Conservation (phyloP, 371 early-diverging fungal genomes). For the Actinomucor elegans region DNA sequence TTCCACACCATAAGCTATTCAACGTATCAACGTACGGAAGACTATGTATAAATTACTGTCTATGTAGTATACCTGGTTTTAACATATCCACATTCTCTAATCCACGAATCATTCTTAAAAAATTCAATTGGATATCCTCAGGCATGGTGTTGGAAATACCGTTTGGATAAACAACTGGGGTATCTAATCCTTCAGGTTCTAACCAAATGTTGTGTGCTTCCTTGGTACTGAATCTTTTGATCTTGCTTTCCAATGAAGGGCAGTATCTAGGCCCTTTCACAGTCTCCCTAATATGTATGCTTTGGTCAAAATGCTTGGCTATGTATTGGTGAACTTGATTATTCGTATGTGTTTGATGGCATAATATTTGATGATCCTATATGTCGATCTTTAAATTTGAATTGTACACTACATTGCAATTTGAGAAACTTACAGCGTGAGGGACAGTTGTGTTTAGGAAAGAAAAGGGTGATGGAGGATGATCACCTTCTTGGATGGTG, state of each 20-base stretch:
- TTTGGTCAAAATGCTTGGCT: conserved; percentile 71
- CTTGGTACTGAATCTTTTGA: conserved; percentile 71
- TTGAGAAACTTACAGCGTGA: conserved; percentile 46
- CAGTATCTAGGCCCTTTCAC: conserved; percentile 89
- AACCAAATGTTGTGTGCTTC: conserved; percentile 77
- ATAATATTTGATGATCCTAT: conserved; percentile 65
- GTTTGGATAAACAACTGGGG: conserved; percentile 77
- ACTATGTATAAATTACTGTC: background rate
- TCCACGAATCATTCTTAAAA: conserved; percentile 75
- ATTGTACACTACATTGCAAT: no score
- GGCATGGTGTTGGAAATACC: conserved; percentile 87
- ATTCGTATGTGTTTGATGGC: conserved; percentile 81
- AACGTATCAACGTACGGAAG: background rate
- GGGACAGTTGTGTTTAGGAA: conserved; percentile 70
- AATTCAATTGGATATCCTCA: conserved; percentile 70
- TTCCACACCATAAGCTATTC: conserved; percentile 74
- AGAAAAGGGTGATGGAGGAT: conserved; percentile 78
- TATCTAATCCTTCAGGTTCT: conserved; percentile 78
- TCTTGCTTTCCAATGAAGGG: conserved; percentile 83
- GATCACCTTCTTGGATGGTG: conserved; percentile 70
- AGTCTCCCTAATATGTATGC: conserved; percentile 82
- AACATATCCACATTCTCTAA: conserved; percentile 78
- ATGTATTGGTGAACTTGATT: conserved; percentile 68
- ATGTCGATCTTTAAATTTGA: background rate
- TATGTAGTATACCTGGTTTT: conserved; percentile 51